These are phyloP conservation scores for Buxus sempervirens DNA, from an alignment of 164 flowering plant genomes.

Conservation along the genomic window DNA sequence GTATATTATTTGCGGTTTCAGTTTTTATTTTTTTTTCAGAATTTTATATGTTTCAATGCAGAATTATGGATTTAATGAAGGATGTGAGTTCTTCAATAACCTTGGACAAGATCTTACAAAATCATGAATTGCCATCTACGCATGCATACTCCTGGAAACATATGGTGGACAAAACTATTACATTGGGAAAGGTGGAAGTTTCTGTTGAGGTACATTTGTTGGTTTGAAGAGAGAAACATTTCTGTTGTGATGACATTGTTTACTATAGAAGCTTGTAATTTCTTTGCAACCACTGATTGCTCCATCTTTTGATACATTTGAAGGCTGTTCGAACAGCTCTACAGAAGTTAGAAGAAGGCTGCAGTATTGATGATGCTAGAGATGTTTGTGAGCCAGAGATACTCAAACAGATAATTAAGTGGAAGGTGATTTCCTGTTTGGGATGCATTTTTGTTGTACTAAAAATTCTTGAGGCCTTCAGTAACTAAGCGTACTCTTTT, in stretches of 20 bases:
- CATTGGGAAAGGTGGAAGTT: conserved; percentile 71
- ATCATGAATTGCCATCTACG: conserved; percentile 47
- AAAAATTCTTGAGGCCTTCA: too few relatives aligned
- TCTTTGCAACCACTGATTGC: not conserved
- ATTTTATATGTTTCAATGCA: conserved; percentile 26
- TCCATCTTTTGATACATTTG: conserved; percentile 5
- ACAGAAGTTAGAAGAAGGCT: conserved; percentile 50
- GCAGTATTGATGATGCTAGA: conserved; percentile 67
- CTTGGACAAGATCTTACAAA: conserved; percentile 41
- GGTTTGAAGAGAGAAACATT: not conserved
- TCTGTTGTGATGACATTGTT: not conserved
- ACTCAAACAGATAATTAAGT: conserved; percentile 48
- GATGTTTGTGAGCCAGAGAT: conserved; percentile 73
- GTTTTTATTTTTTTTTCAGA: not conserved
- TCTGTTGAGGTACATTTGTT: conserved; percentile 54
- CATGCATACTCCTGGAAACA: conserved; percentile 35
- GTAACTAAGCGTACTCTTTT: too few relatives aligned
- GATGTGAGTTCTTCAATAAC: conserved; percentile 40
- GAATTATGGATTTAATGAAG: conserved; percentile 50
- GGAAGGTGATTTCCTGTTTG: conserved; percentile 52
- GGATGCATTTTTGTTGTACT: not conserved
- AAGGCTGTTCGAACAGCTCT: conserved; percentile 76
- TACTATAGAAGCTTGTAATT: not conserved
- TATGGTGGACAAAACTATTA: conserved; percentile 47
- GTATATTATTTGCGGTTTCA: not conserved